Evolutionary conservation across 1,139 yeast genomes (phyloP).

Genomic region (Kodamaea anthophila): DNA sequence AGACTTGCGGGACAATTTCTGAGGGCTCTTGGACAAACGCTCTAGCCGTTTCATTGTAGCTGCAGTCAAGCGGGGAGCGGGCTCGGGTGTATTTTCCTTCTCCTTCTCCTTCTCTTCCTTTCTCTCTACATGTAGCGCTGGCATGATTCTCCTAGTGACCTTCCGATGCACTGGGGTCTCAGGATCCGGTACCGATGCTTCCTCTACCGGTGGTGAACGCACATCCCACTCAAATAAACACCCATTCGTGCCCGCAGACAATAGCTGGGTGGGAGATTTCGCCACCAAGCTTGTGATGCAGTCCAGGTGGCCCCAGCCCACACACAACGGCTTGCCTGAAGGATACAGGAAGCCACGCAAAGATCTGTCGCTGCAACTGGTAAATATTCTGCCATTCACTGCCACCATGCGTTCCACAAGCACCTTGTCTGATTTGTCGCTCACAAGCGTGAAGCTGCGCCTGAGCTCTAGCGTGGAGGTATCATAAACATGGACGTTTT

Average conservation of each 20-base stretch:
- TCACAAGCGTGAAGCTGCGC: conserved; percentile 35
- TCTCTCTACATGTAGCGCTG: conserved; percentile 9
- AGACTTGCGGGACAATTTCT: background rate
- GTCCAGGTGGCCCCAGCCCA: conserved; percentile 66
- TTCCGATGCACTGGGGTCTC: conserved; percentile 17
- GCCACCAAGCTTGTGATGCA: conserved; percentile 38
- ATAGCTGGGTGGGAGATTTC: conserved; percentile 17
- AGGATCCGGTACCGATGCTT: conserved; percentile 1
- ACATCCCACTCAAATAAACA: conserved; percentile 45
- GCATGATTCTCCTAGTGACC: conserved; percentile 31
- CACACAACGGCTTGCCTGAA: conserved; percentile 41
- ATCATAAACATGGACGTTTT: conserved; percentile 36
- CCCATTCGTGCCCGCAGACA: conserved; percentile 46
- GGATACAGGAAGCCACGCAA: conserved; percentile 42
- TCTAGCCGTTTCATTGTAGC: conserved; percentile 7
- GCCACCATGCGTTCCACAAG: conserved; percentile 36
- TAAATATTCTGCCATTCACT: conserved; percentile 26
- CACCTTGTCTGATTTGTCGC: conserved; percentile 27
- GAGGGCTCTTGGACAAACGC: conserved; percentile 2
- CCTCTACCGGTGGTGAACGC: background rate
- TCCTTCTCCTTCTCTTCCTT: conserved; percentile 1
- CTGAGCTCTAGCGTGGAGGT: conserved; percentile 26
- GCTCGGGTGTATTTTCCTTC: too few species aligned
- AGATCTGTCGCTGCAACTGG: conserved; percentile 53
- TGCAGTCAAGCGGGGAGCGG: conserved; percentile 4